Conservation (phyloP, 2,329 filamentous ascomycete genomes). For the Sarocladiaceae sp. region DNA sequence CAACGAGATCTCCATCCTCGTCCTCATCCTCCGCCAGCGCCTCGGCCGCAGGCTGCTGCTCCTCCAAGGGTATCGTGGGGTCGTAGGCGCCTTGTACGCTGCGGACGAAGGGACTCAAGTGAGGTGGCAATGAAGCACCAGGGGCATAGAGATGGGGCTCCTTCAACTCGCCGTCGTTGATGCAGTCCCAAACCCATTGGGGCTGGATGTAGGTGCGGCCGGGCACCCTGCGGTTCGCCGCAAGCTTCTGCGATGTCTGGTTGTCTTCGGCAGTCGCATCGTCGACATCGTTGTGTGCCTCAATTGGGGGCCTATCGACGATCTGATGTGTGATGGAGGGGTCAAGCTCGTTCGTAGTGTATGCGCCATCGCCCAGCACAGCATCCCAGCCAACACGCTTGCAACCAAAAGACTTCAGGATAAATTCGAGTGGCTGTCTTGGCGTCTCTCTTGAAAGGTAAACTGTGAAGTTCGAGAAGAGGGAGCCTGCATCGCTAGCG, state of each 20-base stretch:
- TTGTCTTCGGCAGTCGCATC: conserved; percentile 47
- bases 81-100: conserved; percentile 83
- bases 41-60: conserved; percentile 83
- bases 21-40: conserved; percentile 64
- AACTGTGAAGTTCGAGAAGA: conserved; percentile 86
- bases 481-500: conserved; percentile 59
- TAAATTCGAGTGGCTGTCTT: conserved; percentile 82
- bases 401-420: conserved; percentile 90
- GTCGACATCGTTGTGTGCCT: conserved; percentile 46
- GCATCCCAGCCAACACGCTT: conserved; percentile 93
- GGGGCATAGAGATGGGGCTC: conserved; percentile 83
- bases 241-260: conserved; percentile 54
- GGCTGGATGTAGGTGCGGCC: conserved; percentile 91
- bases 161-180: conserved; percentile 87
- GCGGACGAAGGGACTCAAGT: conserved; percentile 94
- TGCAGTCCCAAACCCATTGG: conserved; percentile 97
- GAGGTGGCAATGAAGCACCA: conserved; percentile 82
- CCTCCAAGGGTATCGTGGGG: conserved; percentile 75
- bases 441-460: conserved; percentile 93
- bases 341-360: conserved; percentile 83
- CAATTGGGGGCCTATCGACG: conserved; percentile 78
- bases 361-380: conserved; percentile 84
- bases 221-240: conserved; percentile 68
- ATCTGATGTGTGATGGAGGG: conserved; percentile 92
- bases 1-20: conserved; percentile 30